phyloP scores from a whole-genome alignment of 2,329 filamentous ascomycete species.

The Fusarium mangiferae region DNA sequence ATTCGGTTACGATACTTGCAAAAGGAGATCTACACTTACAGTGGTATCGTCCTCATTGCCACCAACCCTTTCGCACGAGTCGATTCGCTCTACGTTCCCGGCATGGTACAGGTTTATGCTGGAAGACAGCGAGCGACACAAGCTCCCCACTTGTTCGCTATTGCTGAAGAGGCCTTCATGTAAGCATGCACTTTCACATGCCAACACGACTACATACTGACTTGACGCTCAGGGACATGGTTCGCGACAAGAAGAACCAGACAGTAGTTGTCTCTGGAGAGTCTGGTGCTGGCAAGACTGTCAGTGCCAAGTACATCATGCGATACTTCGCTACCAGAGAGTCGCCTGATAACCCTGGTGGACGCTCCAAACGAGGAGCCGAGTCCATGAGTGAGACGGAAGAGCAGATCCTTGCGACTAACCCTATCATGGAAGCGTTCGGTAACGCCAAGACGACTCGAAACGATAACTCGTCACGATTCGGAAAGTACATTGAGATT shows the following conservation, averaged over 20 bases:
- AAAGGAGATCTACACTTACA: conserved; percentile 99
- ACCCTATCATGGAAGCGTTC: conserved; percentile 99
- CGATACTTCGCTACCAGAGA: conserved; percentile 98
- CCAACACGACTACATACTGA: conserved; percentile 48
- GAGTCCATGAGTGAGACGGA: conserved; percentile 96
- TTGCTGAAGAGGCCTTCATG: conserved; percentile 98
- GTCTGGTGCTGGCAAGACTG: conserved; percentile 98
- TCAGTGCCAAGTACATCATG: conserved; percentile 99
- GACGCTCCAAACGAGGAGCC: conserved; percentile 77
- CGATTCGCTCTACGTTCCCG: conserved; percentile 96
- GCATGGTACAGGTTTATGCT: conserved; percentile 99
- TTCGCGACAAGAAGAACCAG: conserved; percentile 95
- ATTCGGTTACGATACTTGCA: conserved; percentile 97
- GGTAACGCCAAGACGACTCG: conserved; percentile 99
- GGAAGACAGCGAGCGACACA: conserved; percentile 97
- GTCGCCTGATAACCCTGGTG: conserved; percentile 85
- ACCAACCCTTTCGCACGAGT: conserved; percentile 98
- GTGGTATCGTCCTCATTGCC: conserved; percentile 97
- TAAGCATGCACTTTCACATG: conserved; percentile 52
- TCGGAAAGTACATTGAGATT: conserved; percentile 99
- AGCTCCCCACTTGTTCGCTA: conserved; percentile 97
- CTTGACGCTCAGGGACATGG: conserved; percentile 80
- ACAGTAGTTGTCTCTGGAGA: conserved; percentile 99
- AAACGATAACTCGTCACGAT: conserved; percentile 98
- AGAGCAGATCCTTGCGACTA: conserved; percentile 97